A percentile compares a stretch with the other conserved stretches of the same genome.
These are phyloP conservation scores for Scheffersomyces parashehatae DNA, from an alignment of 1,139 yeast genomes.

Conservation along the genomic window DNA sequence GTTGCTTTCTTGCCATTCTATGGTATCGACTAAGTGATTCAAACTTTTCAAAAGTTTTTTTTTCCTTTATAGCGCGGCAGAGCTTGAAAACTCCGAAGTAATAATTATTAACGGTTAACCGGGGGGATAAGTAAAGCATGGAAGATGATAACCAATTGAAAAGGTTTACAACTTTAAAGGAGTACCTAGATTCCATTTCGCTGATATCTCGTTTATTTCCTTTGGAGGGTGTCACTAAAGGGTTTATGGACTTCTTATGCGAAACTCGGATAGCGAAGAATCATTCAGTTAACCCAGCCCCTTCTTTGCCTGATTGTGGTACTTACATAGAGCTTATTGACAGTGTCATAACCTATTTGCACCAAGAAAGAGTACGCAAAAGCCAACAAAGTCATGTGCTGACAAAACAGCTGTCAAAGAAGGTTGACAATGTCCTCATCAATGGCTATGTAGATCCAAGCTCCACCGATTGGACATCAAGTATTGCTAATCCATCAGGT, in stretches of 20 bases:
- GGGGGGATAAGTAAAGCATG: neutral
- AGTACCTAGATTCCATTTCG: neutral
- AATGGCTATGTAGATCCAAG: constrained; percentile 28
- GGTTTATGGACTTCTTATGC: neutral
- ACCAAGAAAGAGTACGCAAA: constrained; percentile 12
- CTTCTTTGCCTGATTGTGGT: constrained; percentile 3
- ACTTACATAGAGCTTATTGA: constrained; percentile 30
- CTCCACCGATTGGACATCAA: constrained; percentile 11
- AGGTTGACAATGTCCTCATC: constrained; percentile 18
- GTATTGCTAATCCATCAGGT: constrained; percentile 19
- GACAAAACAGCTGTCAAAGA: no score
- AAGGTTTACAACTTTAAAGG: neutral
- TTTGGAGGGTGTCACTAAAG: neutral
- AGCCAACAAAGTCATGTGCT: no score
- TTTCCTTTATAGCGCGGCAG: no score
- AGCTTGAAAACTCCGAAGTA: no score
- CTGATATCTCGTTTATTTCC: neutral
- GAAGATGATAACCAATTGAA: neutral
- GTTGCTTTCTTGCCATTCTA: constrained; percentile 3
- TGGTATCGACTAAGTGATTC: no score
- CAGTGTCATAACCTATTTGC: constrained; percentile 18
- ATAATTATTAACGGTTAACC: no score
- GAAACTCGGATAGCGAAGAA: constrained; percentile 1
- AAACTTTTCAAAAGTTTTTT: no score
- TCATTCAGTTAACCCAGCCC: constrained; percentile 2